These are phyloP conservation scores for Serendipita sp. DNA, from an alignment of 768 basidiomycete species.

Conservation along the genomic window DNA sequence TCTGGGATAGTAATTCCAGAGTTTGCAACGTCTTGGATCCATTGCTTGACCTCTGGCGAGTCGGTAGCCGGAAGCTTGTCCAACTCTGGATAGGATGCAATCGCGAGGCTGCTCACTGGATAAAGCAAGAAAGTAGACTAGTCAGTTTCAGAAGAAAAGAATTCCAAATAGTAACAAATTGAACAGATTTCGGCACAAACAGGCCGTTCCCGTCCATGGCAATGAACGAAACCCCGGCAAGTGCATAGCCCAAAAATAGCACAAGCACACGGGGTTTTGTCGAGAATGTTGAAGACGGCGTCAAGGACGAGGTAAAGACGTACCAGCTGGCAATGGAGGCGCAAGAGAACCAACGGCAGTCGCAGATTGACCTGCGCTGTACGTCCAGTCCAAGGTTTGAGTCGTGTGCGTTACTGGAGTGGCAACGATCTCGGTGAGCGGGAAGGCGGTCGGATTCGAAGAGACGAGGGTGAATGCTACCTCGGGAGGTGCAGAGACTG, in stretches of 20 bases:
- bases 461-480: slow-evolving; percentile 30
- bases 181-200: neutral
- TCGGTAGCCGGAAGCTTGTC: slow-evolving; percentile 44
- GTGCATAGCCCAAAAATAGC: neutral
- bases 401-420: slow-evolving; percentile 29
- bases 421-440: slow-evolving; percentile 33
- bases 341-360: slow-evolving; percentile 33
- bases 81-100: slow-evolving; percentile 47
- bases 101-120: slow-evolving; percentile 27
- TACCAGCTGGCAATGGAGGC: slow-evolving; percentile 29
- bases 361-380: slow-evolving; percentile 33
- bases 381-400: slow-evolving; percentile 29
- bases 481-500: slow-evolving; percentile 14
- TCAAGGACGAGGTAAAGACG: neutral
- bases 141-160: neutral
- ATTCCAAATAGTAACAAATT: neutral
- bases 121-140: neutral
- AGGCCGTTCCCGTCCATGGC: neutral
- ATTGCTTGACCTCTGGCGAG: slow-evolving; percentile 46
- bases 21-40: slow-evolving; percentile 44
- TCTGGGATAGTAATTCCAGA: slow-evolving; percentile 44
- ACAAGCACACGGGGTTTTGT: neutral
- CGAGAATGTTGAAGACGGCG: neutral
- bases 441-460: slow-evolving; percentile 45
- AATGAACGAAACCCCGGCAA: neutral